Conservation (phyloP, 31 red algal genomes). For the Asparagopsis taxiformis region DNA sequence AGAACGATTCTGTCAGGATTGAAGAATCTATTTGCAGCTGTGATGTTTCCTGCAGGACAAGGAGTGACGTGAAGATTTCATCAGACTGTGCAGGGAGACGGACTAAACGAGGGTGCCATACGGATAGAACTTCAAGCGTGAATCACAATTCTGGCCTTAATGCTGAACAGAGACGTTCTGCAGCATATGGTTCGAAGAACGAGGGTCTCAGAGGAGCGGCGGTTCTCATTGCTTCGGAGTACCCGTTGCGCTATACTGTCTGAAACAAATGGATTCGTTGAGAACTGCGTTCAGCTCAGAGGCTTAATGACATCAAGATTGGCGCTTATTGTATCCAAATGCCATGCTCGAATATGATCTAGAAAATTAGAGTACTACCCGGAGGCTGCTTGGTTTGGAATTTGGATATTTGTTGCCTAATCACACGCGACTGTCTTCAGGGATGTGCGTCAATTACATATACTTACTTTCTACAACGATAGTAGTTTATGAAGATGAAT, state of each 20-base stretch:
- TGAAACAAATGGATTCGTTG: too few relatives aligned
- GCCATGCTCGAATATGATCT: too few relatives aligned
- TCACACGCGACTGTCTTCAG: too few relatives aligned
- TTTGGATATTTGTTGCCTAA: too few relatives aligned
- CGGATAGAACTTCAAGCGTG: constrained; percentile 45
- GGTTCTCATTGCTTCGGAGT: constrained; percentile 6
- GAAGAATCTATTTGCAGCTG: constrained; percentile 28
- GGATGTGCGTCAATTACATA: too few relatives aligned
- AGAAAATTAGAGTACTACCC: too few relatives aligned
- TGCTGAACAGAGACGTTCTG: constrained; percentile 21
- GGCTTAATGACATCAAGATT: too few relatives aligned
- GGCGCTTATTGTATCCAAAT: too few relatives aligned
- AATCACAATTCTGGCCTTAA: constrained; percentile 45
- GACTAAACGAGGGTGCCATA: constrained; percentile 30
- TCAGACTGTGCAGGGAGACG: constrained; percentile 33
- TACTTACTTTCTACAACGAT: too few relatives aligned
- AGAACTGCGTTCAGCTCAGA: too few relatives aligned
- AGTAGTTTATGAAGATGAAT: too few relatives aligned
- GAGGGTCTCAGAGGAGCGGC: constrained; percentile 6
- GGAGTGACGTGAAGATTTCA: constrained; percentile 35
- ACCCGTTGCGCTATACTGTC: not conserved
- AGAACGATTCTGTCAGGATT: constrained; percentile 56
- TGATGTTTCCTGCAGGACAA: constrained; percentile 31
- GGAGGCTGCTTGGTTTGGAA: too few relatives aligned
- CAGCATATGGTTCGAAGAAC: constrained; percentile 57